Conservation (phyloP, 129 eudicot genomes). For the Tagetes erecta region DNA sequence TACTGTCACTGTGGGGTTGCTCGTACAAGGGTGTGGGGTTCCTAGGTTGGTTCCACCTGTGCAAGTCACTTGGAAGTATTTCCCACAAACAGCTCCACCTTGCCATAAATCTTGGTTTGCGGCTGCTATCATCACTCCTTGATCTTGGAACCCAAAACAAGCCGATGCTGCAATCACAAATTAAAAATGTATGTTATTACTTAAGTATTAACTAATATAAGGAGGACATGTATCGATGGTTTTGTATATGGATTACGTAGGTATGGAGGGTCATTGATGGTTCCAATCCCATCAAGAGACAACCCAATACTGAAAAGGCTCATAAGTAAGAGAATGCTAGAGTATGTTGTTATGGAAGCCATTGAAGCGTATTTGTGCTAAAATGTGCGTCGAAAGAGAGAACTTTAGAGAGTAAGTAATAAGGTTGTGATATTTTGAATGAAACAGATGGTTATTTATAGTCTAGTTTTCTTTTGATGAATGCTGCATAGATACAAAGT, state of each 20-base stretch:
- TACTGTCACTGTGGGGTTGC: background rate
- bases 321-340: background rate
- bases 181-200: background rate
- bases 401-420: background rate
- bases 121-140: constrained; percentile 6
- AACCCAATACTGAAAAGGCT: background rate
- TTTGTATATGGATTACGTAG: background rate
- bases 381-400: background rate
- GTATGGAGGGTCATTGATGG: constrained; percentile 11
- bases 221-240: background rate
- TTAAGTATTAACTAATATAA: background rate
- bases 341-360: background rate
- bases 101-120: constrained; percentile 6
- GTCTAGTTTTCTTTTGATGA: background rate
- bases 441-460: constrained; percentile 7
- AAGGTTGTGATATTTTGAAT: background rate
- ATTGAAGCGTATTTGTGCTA: background rate
- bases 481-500: background rate
- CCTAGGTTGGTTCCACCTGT: constrained; percentile 4
- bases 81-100: constrained; percentile 8
- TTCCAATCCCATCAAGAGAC: background rate
- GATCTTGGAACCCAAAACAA: constrained; percentile 8
- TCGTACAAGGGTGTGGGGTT: background rate
- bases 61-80: background rate
- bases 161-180: constrained; percentile 1